These are phyloP conservation scores for Spathaspora girioi DNA, from an alignment of 805 yeast genomes.

Conservation along the genomic window DNA sequence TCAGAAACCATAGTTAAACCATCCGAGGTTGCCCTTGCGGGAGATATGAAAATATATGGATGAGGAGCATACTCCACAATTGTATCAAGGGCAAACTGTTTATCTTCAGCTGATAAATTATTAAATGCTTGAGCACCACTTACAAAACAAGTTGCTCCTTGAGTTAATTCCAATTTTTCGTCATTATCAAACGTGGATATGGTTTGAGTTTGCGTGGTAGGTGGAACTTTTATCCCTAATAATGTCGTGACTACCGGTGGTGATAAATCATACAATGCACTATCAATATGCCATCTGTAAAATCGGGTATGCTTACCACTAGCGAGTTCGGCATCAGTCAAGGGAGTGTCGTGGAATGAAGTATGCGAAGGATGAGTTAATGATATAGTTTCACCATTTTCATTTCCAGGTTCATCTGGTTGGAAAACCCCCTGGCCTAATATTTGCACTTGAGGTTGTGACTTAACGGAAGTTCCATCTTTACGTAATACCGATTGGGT, in stretches of 20 bases:
- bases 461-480: conserved; percentile 77
- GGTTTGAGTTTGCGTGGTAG: conserved; percentile 55
- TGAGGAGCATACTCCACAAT: conserved; percentile 88
- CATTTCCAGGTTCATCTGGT: conserved; percentile 51
- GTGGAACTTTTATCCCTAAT: conserved; percentile 78
- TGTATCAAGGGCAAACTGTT: conserved; percentile 71
- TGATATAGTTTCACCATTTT: conserved; percentile 54
- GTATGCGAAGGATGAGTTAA: conserved; percentile 84
- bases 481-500: conserved; percentile 62
- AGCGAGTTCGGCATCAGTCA: conserved; percentile 62
- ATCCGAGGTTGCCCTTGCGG: conserved; percentile 78
- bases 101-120: conserved; percentile 61
- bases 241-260: conserved; percentile 87
- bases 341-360: conserved; percentile 67
- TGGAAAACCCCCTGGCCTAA: conserved; percentile 77
- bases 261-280: conserved; percentile 79
- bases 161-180: conserved; percentile 63
- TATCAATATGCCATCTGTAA: conserved; percentile 93
- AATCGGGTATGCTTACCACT: conserved; percentile 59
- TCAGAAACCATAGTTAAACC: conserved; percentile 85
- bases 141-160: conserved; percentile 88
- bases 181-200: conserved; percentile 54
- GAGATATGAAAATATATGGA: conserved; percentile 81
- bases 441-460: conserved; percentile 86
- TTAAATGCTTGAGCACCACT: conserved; percentile 81